Evolutionary conservation across 2,329 filamentous ascomycete genomes (phyloP), one percentile per base, ranked within the genome.

Genomic region (Aspergillus unguis): DNA sequence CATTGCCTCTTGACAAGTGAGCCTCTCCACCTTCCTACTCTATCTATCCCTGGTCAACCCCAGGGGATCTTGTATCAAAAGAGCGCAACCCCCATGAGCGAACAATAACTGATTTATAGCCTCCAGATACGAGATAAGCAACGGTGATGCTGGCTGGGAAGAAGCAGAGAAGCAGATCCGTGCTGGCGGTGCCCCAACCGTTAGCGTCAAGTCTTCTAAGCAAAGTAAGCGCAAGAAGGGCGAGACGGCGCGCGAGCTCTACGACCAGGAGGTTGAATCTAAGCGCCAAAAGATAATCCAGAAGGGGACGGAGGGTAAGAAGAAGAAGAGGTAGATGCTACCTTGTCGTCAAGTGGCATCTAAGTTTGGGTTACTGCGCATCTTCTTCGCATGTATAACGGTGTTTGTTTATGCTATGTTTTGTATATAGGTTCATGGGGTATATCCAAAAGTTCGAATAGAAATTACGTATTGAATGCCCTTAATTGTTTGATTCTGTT

Each of bases 1-100:
- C 91, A 57, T 76, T 97, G 56, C 92, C 92, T 41, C 78, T 97
- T 48, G 90, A 96, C 65, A 86, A 88, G 84, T 92, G 80, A 81
- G 86, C 74, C 40, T 36, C 35, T 35, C 31, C 28, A 11, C 37
- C 25, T 8, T 37, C 55, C 41, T 44, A 32, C 26, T 5, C 27
- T 25, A 27, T 28, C 37, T 6, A 23, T n/a, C n/a, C 17, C 17
- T 17, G 17, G 17, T 17, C 17, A 17, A 17, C 17, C 17, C 17
- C 17, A 17, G 17, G 17, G 17, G 17, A 17, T 17, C 17, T 17
- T 17, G 29, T 48, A 17, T 25, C 36, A 6, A 3, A 6, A 44
- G 23, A 44, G 25, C 6, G n/a, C 17, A 28, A 23, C 27, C 6
- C 17, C 3, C 8, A 27, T 8, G 59, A 63, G 67, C 63, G 64